These are phyloP conservation scores for Chalaropsis ovoidea DNA, from an alignment of 2,329 filamentous ascomycete genomes.

Conservation along the genomic window DNA sequence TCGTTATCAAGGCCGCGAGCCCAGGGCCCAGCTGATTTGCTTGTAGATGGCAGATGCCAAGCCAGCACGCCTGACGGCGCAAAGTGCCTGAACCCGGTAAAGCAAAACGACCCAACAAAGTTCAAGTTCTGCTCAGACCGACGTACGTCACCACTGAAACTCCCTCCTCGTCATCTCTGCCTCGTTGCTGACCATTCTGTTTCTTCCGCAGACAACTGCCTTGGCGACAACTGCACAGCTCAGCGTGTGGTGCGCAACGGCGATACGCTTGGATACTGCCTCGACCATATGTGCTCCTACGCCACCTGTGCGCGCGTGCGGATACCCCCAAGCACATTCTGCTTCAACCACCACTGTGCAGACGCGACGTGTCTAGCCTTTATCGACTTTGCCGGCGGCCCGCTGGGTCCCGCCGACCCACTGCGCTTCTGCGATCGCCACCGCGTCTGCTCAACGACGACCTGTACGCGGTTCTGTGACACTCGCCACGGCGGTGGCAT, in stretches of 20 bases:
- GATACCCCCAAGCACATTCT: conserved; percentile 19
- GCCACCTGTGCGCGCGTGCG: conserved; percentile 24
- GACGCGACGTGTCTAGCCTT: conserved; percentile 25
- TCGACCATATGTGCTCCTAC: conserved; percentile 29
- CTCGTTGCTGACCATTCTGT: not conserved
- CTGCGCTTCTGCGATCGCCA: conserved; percentile 29
- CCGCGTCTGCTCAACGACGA: conserved; percentile 26
- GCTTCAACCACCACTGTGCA: conserved; percentile 27
- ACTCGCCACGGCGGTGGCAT: conserved; percentile 7
- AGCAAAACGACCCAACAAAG: conserved; percentile 27
- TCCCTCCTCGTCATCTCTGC: not conserved
- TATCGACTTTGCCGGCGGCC: conserved; percentile 25
- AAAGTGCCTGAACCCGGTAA: conserved; percentile 27
- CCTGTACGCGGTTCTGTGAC: conserved; percentile 26
- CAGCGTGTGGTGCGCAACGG: conserved; percentile 14
- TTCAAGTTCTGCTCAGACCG: conserved; percentile 27
- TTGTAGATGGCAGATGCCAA: conserved; percentile 26
- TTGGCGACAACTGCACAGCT: conserved; percentile 24
- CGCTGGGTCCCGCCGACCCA: conserved; percentile 21
- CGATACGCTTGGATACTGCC: conserved; percentile 26
- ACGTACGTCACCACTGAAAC: conserved; percentile 25
- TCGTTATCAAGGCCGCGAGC: not conserved
- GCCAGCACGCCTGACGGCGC: conserved; percentile 17
- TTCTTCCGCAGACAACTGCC: conserved; percentile 27
- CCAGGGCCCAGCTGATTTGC: not conserved